phyloP scores from a whole-genome alignment of 2,329 filamentous ascomycete genomes.

The Phyllosticta citriasiana region DNA sequence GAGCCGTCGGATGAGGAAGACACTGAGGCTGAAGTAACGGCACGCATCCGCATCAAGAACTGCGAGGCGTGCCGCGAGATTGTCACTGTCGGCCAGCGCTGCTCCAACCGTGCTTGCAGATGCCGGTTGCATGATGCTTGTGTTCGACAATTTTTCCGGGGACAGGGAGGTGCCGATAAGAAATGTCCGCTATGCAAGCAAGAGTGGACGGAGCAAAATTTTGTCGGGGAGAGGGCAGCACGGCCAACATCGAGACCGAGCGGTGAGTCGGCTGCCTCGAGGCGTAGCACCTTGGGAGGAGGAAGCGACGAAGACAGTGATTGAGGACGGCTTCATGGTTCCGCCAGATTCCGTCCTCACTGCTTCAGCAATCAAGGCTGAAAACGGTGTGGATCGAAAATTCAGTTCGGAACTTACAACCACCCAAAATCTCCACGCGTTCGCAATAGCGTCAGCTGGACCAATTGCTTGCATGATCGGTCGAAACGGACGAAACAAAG shows the following conservation, averaged over 20 bases:
- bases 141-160: constrained; percentile 22
- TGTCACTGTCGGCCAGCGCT: constrained; percentile 50
- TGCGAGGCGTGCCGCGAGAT: constrained; percentile 86
- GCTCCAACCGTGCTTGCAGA: constrained; percentile 10
- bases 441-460: background rate
- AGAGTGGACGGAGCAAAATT: constrained; percentile 15
- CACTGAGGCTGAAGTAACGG: constrained; percentile 14
- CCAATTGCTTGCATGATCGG: too few species aligned
- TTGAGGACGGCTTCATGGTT: background rate
- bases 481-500: too few species aligned
- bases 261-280: background rate
- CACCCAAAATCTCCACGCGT: background rate
- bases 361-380: background rate
- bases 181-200: constrained; percentile 24
- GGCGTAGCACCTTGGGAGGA: background rate
- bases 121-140: constrained; percentile 22
- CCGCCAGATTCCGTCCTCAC: background rate
- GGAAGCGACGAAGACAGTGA: background rate
- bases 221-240: constrained; percentile 8
- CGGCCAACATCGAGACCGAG: background rate
- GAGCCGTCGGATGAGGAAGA: constrained; percentile 47
- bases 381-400: background rate
- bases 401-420: background rate
- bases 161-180: constrained; percentile 8
- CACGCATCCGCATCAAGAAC: constrained; percentile 66